Percentiles rank a stretch among this genome's conserved stretches.
phyloP scores from a whole-genome alignment of 192 early-diverging fungal genomes.

The Allomyces javanicus region DNA sequence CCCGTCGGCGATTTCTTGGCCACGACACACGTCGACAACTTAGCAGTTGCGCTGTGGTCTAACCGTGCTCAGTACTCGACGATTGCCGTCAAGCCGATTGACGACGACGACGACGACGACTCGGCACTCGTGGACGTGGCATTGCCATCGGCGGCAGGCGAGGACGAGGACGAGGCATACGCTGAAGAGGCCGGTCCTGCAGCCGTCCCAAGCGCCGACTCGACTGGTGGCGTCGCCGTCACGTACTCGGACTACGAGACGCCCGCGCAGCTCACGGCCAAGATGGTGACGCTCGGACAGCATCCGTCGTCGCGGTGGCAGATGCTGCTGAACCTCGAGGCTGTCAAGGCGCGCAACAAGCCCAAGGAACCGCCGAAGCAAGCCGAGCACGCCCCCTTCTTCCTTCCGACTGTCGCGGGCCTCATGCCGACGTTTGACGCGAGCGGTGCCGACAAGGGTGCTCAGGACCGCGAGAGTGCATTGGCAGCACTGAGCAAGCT shows the following conservation, averaged over 20 bases:
- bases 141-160: conserved; percentile 35
- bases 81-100: conserved; percentile 44
- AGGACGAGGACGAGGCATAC: conserved; percentile 23
- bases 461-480: conserved; percentile 11
- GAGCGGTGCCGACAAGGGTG: too few relatives aligned
- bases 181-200: neutral
- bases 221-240: conserved; percentile 10
- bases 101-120: conserved; percentile 24
- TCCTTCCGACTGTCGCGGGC: conserved; percentile 62
- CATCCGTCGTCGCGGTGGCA: conserved; percentile 78
- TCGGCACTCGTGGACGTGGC: conserved; percentile 10
- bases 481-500: conserved; percentile 5
- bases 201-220: neutral
- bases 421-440: conserved; percentile 44
- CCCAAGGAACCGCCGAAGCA: conserved; percentile 71
- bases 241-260: conserved; percentile 13
- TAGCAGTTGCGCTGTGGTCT: conserved; percentile 85
- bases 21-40: conserved; percentile 73
- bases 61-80: conserved; percentile 63
- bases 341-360: conserved; percentile 81
- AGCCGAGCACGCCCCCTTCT: conserved; percentile 84
- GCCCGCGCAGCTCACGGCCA: conserved; percentile 44
- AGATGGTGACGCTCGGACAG: conserved; percentile 70
- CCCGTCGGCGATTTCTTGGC: conserved; percentile 83
- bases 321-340: conserved; percentile 67